phyloP scores from a whole-genome alignment of 1,284 basidiomycete genomes.

The Cystobasidium pallidum region DNA sequence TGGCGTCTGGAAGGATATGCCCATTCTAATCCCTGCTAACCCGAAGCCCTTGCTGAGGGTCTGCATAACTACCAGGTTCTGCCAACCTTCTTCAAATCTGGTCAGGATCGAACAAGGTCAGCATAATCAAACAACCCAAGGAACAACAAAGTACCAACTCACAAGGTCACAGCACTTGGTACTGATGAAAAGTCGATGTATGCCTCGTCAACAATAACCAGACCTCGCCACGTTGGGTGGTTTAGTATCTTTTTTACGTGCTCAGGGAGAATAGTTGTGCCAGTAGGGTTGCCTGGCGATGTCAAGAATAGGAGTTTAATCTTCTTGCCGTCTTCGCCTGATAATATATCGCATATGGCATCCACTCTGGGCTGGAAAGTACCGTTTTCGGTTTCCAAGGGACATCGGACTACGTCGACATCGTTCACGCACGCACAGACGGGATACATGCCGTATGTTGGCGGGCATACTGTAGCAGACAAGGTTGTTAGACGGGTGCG shows the following conservation, averaged over 20 bases:
- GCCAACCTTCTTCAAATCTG: conserved; percentile 66
- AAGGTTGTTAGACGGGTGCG: not conserved
- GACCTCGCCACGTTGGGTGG: conserved; percentile 79
- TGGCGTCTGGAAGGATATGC: conserved; percentile 86
- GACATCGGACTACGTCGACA: conserved; percentile 77
- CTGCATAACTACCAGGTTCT: conserved; percentile 90
- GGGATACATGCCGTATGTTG: conserved; percentile 97
- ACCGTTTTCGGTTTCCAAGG: conserved; percentile 72
- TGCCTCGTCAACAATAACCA: conserved; percentile 94
- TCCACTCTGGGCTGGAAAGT: conserved; percentile 77
- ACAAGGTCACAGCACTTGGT: conserved; percentile 69
- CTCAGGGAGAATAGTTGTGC: conserved; percentile 77
- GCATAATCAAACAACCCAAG: not conserved
- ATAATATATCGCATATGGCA: conserved; percentile 48
- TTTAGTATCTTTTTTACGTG: conserved; percentile 75
- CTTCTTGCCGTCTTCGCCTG: conserved; percentile 59
- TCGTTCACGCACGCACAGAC: conserved; percentile 97
- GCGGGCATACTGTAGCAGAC: conserved; percentile 63
- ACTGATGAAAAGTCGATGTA: conserved; percentile 87
- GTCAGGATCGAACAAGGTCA: not conserved
- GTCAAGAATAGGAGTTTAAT: conserved; percentile 95
- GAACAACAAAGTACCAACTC: conserved; percentile 54
- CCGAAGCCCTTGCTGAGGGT: conserved; percentile 97
- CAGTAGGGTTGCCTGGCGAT: conserved; percentile 96
- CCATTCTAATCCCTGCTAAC: conserved; percentile 91